A percentile compares a stretch with the other conserved stretches of the same genome.
Evolutionary conservation across 345 rosid species (phyloP).

Genomic region (Eucalyptus erythrocorys): DNA sequence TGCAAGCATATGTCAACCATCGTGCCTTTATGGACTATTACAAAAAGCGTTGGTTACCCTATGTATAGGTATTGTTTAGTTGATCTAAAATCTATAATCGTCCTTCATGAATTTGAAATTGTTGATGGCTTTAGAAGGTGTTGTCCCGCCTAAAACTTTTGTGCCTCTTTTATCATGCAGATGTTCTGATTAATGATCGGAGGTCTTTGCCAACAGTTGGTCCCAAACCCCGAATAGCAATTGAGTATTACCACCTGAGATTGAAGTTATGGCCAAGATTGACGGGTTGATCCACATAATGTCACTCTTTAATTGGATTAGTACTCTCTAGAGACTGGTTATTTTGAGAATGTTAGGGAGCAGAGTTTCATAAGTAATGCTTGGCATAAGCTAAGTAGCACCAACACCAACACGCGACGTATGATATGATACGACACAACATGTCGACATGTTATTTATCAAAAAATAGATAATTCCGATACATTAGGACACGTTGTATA

Average conservation of each 20-base stretch:
- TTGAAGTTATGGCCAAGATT: slow-evolving; percentile 27
- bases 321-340: slow-evolving; percentile 20
- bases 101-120: background rate
- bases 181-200: slow-evolving; percentile 15
- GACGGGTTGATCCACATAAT: slow-evolving; percentile 28
- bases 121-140: background rate
- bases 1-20: slow-evolving; percentile 33
- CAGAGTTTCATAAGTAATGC: slow-evolving; percentile 16
- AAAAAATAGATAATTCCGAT: too few species aligned
- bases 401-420: too few species aligned
- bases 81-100: background rate
- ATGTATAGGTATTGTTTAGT: background rate
- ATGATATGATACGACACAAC: too few species aligned
- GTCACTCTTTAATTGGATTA: slow-evolving; percentile 24
- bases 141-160: background rate
- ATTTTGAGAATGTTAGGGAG: slow-evolving; percentile 16
- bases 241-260: slow-evolving; percentile 29
- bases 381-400: too few species aligned
- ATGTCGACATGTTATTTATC: too few species aligned
- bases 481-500: too few species aligned
- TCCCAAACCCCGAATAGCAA: slow-evolving; percentile 27
- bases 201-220: slow-evolving; percentile 21
- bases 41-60: background rate
- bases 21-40: slow-evolving; percentile 20
- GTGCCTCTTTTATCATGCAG: background rate